phyloP scores from a whole-genome alignment of 495 filamentous ascomycete genomes.

The Apiosordaria backusii region DNA sequence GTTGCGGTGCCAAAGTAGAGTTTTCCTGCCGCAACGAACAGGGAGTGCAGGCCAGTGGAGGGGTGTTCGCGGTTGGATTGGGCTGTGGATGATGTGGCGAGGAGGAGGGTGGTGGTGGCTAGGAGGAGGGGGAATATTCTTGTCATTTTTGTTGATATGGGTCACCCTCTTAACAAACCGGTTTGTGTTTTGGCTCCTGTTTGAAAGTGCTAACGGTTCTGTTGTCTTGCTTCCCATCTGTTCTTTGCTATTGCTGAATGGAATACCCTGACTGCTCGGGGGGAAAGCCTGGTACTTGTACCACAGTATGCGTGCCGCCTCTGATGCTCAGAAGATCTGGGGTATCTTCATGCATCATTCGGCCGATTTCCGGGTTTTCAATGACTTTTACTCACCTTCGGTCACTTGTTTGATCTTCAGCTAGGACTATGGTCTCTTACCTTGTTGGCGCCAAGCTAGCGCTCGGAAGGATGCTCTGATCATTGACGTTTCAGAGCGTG shows the following conservation, averaged over 20 bases:
- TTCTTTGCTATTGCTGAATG: too few relatives aligned
- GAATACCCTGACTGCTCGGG: background rate
- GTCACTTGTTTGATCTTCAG: background rate
- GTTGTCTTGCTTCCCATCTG: too few relatives aligned
- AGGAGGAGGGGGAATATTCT: background rate
- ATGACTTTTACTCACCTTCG: background rate
- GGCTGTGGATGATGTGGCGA: background rate
- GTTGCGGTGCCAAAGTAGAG: constrained; percentile 59
- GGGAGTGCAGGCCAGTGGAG: constrained; percentile 44
- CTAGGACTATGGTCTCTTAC: background rate
- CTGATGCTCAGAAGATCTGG: background rate
- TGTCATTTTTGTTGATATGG: background rate
- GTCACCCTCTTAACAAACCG: background rate
- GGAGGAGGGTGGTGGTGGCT: background rate
- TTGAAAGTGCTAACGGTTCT: too few relatives aligned
- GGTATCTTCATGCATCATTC: background rate
- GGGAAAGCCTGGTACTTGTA: background rate
- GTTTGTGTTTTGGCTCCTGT: background rate
- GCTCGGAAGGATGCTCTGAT: background rate
- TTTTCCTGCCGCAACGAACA: constrained; percentile 50
- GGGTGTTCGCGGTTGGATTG: constrained; percentile 11
- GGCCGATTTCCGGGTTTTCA: background rate
- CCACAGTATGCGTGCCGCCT: background rate
- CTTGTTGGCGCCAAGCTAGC: background rate
- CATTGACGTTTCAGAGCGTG: background rate